Evolutionary conservation across 306 rosid genomes (phyloP), one percentile per base, ranked within the genome.

Genomic region (Rosa chinensis): DNA sequence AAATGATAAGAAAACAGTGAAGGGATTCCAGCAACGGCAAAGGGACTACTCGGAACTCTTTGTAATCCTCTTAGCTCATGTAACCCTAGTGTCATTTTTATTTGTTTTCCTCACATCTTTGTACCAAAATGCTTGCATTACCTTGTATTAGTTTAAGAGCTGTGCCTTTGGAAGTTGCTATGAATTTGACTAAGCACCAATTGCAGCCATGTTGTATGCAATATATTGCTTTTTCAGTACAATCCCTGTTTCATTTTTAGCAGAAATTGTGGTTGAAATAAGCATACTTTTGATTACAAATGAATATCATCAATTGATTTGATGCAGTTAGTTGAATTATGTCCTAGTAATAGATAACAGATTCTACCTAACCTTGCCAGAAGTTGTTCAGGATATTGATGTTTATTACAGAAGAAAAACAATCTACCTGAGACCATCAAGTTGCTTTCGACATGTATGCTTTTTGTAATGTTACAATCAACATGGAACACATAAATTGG

Each of bases 1-100:
- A 86, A 95, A 95, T 87, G 98, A 95, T 72, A 90, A 87, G 87
- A 95, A 93, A 89, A 75, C 77, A 66, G 32, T 89, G 88, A 77
- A 23, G 63, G 21, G 77, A 73, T 73, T 67, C 58, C 74, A 21
- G 35, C 78, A 62, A 50, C 23, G 40, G 67, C 18, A 68, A 68
- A 74, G 23, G 25, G 28, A 21, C 1, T 61, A 1, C 28, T 28
- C 12, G n/a, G 45, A 75, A 62, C 47, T 44, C 0, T 7, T 72
- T 49, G 40, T 59, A 4, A 2, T 75, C 18, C 78, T 9, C 56
- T 59, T 43, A 25, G 58, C 44, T 63, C 62, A 11, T 66, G 76
- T 16, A 23, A 37, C 80, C 18, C 56, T 17, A 55, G 56, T 70
- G 21, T 28, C 12, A 59, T 35, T 82, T 18, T 49, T 25, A 44